phyloP scores from a whole-genome alignment of 371 early-diverging fungal species.

The Mucor circinelloides region DNA sequence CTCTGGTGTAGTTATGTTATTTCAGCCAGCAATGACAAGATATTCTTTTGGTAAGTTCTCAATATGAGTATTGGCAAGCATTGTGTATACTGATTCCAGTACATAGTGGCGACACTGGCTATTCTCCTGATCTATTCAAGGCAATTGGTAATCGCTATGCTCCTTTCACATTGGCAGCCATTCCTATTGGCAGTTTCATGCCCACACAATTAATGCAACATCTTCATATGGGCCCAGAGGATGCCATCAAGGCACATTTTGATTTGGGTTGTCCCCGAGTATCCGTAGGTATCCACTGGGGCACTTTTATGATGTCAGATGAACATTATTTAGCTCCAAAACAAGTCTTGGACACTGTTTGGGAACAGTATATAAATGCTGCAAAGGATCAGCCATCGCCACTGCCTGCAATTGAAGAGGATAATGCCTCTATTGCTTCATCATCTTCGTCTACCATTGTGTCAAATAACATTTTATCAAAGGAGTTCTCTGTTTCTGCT shows the following conservation, averaged over 20 bases:
- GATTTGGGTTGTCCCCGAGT: constrained; percentile 43
- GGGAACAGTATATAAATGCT: constrained; percentile 14
- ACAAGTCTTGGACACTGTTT: constrained; percentile 34
- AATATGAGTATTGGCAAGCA: neutral
- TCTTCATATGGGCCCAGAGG: constrained; percentile 61
- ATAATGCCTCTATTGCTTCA: neutral
- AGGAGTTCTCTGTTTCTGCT: neutral
- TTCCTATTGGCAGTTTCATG: constrained; percentile 64
- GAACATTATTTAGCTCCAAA: constrained; percentile 73
- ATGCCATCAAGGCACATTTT: constrained; percentile 56
- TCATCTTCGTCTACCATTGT: neutral
- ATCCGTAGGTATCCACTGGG: constrained; percentile 68
- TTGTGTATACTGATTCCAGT: neutral
- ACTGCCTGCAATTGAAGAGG: neutral
- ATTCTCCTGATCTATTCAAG: constrained; percentile 55
- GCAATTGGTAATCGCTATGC: constrained; percentile 59
- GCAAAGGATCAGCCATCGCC: neutral
- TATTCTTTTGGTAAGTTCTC: constrained; percentile 57
- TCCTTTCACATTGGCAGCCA: constrained; percentile 58
- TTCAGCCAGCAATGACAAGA: constrained; percentile 36
- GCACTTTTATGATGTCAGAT: constrained; percentile 65
- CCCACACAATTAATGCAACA: constrained; percentile 57
- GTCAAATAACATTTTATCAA: neutral
- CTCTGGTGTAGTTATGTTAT: constrained; percentile 65
- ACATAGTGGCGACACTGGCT: constrained; percentile 62